Conservation (phyloP, 192 early-diverging fungal genomes). For the Coemansia sp. region DNA sequence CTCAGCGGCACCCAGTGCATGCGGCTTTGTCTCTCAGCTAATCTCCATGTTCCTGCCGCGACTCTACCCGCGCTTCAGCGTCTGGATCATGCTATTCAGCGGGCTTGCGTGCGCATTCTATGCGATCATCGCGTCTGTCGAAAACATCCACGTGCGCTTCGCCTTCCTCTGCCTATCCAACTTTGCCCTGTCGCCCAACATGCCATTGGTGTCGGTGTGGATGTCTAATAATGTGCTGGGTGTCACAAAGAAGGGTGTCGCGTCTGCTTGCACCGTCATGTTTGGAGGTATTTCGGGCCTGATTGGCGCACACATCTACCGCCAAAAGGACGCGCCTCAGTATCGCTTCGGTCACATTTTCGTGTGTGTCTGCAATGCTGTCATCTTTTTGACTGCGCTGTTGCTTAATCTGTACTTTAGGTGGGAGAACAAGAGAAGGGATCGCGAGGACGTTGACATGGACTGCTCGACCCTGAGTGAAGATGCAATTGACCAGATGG, state of each 20-base stretch:
- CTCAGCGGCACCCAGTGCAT: conserved; percentile 40
- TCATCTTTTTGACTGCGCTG: conserved; percentile 36
- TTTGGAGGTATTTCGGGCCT: conserved; percentile 54
- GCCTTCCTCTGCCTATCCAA: conserved; percentile 41
- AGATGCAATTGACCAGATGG: conserved; percentile 31
- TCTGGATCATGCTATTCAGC: conserved; percentile 52
- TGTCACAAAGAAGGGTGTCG: conserved; percentile 60
- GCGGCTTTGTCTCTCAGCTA: conserved; percentile 41
- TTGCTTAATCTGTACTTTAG: conserved; percentile 32
- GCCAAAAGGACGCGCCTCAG: conserved; percentile 49
- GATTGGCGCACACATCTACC: conserved; percentile 62
- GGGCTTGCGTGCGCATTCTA: conserved; percentile 53
- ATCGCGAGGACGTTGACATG: conserved; percentile 10
- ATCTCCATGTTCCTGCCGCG: conserved; percentile 38
- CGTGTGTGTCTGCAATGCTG: conserved; percentile 30
- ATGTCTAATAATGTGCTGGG: conserved; percentile 60
- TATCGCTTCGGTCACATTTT: conserved; percentile 54
- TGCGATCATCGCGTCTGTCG: conserved; percentile 49
- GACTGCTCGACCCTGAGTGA: conserved; percentile 18
- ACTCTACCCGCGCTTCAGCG: conserved; percentile 21
- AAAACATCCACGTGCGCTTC: conserved; percentile 26
- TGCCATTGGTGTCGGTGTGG: conserved; percentile 55
- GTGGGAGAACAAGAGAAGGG: conserved; percentile 35
- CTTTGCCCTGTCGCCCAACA: conserved; percentile 47
- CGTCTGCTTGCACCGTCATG: conserved; percentile 44